Conservation (phyloP, 306 rosid species). For the Cucumis melo region DNA sequence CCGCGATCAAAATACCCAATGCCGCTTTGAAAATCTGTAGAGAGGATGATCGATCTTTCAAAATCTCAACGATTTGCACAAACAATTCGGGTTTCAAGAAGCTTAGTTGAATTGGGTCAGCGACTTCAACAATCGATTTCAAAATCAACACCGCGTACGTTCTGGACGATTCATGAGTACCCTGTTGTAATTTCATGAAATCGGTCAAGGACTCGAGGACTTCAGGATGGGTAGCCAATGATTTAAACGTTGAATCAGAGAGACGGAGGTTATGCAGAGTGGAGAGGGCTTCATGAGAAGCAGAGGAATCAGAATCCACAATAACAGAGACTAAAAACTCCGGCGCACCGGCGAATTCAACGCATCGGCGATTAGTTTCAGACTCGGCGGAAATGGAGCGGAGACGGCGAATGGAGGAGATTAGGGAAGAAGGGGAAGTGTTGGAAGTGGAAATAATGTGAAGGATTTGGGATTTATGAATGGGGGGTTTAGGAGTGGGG, state of each 20-base stretch:
- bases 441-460: conserved; percentile 41
- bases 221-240: conserved; percentile 14
- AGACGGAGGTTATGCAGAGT: conserved; percentile 32
- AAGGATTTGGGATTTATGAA: conserved; percentile 23
- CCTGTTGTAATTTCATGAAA: conserved; percentile 23
- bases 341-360: conserved; percentile 46
- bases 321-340: conserved; percentile 41
- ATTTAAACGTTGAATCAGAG: conserved; percentile 27
- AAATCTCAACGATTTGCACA: conserved; percentile 24
- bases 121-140: conserved; percentile 41
- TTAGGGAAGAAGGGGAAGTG: conserved; percentile 19
- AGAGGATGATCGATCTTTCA: conserved; percentile 52
- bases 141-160: conserved; percentile 41
- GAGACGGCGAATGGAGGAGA: conserved; percentile 28
- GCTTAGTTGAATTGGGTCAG: conserved; percentile 11
- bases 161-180: conserved; percentile 42
- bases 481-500: conserved; percentile 72
- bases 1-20: conserved; percentile 27
- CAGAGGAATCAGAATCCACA: background rate
- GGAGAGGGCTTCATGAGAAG: conserved; percentile 41
- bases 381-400: conserved; percentile 48
- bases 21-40: conserved; percentile 38
- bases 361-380: conserved; percentile 38
- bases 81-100: conserved; percentile 25
- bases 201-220: conserved; percentile 28